Percentiles rank a stretch among this genome's conserved stretches.
Conservation (phyloP, 176 grass and related monocot species). For the Juncus inflexus region DNA sequence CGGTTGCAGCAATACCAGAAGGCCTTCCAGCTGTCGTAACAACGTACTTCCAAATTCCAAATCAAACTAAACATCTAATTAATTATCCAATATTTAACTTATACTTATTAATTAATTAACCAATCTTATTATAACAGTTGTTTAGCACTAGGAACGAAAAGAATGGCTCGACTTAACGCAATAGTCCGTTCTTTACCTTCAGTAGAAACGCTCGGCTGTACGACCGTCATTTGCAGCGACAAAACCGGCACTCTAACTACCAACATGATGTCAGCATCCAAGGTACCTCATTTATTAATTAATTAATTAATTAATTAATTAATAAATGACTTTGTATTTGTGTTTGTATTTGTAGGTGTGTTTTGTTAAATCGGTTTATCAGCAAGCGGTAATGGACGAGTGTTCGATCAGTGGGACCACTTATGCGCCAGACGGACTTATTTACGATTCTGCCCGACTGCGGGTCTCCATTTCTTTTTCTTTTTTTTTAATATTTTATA, state of each 20-base stretch:
- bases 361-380: conserved; percentile 80
- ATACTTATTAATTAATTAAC: not conserved
- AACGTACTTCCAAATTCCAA: conserved; percentile 61
- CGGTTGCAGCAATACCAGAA: conserved; percentile 97
- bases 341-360: conserved; percentile 56
- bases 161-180: conserved; percentile 95
- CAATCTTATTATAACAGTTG: conserved; percentile 36
- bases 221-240: conserved; percentile 96
- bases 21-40: conserved; percentile 98
- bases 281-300: no score
- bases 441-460: conserved; percentile 66
- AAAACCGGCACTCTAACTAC: conserved; percentile 98
- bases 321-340: no score
- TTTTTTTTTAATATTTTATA: conserved; percentile 10
- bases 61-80: not conserved
- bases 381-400: conserved; percentile 74
- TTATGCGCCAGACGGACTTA: conserved; percentile 93
- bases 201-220: conserved; percentile 95
- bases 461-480: conserved; percentile 52
- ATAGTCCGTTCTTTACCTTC: conserved; percentile 94
- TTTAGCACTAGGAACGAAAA: conserved; percentile 97
- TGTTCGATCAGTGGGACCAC: conserved; percentile 86
- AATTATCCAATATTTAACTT: not conserved
- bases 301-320: no score
- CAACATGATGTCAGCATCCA: conserved; percentile 99